Evolutionary conservation across 1,139 yeast species (phyloP).

Genomic region (Taphrina betulina): DNA sequence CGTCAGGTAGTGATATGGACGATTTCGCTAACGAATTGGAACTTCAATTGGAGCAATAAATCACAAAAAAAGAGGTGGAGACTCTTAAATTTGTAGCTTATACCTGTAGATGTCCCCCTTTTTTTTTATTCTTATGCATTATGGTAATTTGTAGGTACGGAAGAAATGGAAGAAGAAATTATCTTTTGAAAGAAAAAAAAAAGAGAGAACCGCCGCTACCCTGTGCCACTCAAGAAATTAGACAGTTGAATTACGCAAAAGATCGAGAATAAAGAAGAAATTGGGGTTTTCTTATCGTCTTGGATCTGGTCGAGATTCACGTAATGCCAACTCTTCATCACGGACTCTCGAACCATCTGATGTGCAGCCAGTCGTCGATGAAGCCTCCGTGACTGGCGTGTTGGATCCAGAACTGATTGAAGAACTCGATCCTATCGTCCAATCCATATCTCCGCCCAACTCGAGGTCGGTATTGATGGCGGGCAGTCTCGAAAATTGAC

Average conservation of each 20-base stretch:
- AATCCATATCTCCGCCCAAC: conserved; percentile 20
- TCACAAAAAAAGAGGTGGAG: too few species aligned
- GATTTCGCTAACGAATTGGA: conserved; percentile 39
- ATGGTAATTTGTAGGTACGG: too few species aligned
- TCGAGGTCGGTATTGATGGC: conserved; percentile 24
- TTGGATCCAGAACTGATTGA: conserved; percentile 22
- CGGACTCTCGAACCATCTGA: conserved; percentile 16
- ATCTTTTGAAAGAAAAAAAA: too few species aligned
- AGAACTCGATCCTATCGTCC: conserved; percentile 28
- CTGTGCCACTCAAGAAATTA: too few species aligned
- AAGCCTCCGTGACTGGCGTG: conserved; percentile 23
- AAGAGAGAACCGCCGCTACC: too few species aligned
- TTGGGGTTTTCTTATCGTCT: too few species aligned
- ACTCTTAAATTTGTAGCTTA: too few species aligned
- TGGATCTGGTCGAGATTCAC: too few species aligned
- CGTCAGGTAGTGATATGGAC: conserved; percentile 38
- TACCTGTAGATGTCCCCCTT: too few species aligned
- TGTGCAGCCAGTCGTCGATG: conserved; percentile 15
- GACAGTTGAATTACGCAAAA: too few species aligned
- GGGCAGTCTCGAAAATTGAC: conserved; percentile 19
- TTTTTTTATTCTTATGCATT: background rate
- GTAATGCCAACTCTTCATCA: conserved; percentile 18
- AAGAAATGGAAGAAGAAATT: too few species aligned
- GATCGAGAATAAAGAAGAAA: too few species aligned
- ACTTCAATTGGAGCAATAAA: conserved; percentile 35